Conservation (phyloP, 148 eudicot genomes). For the Silene latifolia region DNA sequence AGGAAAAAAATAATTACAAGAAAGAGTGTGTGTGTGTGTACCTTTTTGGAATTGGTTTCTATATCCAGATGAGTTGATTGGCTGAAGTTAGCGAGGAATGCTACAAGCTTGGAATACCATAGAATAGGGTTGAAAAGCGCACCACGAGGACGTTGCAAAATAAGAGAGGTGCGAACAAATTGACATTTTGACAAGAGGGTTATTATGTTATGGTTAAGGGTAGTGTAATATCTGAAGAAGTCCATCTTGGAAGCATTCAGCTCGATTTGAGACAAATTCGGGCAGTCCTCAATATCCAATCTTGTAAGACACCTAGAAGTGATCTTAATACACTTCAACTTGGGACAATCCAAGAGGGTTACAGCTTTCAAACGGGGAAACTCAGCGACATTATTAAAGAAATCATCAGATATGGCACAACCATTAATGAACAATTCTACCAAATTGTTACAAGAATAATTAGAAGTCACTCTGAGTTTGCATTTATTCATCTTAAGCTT, state of each 20-base stretch:
- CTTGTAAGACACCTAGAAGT: not conserved
- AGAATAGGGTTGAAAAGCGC: not conserved
- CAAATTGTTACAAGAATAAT: not conserved
- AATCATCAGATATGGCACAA: conserved; percentile 12
- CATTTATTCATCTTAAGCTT: not conserved
- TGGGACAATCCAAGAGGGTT: not conserved
- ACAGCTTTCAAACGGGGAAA: not conserved
- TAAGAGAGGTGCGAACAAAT: not conserved
- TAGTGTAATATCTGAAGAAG: not conserved
- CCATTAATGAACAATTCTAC: not conserved
- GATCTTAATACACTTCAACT: conserved; percentile 7
- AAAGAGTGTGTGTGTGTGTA: not conserved
- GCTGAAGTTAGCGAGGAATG: conserved; percentile 18
- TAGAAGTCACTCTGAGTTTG: not conserved
- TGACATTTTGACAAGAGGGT: not conserved
- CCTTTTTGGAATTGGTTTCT: not conserved
- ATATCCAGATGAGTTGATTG: not conserved
- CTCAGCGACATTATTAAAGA: not conserved
- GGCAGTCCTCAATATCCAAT: not conserved
- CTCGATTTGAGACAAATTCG: not conserved
- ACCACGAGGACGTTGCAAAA: not conserved
- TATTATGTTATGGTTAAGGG: not conserved
- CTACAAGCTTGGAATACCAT: conserved; percentile 14
- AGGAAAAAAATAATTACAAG: not conserved
- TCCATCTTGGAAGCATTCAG: conserved; percentile 10